Conservation (phyloP, 768 basidiomycete species). For the Suillus variegatus region DNA sequence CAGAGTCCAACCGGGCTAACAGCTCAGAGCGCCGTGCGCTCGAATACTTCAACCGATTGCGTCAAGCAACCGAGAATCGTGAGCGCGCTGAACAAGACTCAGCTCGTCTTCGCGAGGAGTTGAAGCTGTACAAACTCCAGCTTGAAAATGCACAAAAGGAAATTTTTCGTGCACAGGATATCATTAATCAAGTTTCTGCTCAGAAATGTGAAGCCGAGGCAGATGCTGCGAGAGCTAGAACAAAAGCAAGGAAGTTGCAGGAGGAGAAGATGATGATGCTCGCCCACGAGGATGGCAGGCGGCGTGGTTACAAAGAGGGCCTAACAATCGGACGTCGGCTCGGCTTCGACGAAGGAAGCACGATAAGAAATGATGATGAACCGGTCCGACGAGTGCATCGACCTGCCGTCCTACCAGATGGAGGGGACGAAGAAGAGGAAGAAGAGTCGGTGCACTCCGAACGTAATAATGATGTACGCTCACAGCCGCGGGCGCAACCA, state of each 20-base stretch:
- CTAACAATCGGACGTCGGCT: conserved; percentile 34
- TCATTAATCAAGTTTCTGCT: conserved; percentile 43
- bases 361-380: conserved; percentile 10
- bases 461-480: conserved; percentile 19
- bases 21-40: conserved; percentile 49
- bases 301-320: conserved; percentile 43
- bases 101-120: conserved; percentile 40
- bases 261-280: conserved; percentile 41
- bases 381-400: conserved; percentile 17
- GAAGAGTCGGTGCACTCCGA: conserved; percentile 18
- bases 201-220: conserved; percentile 48
- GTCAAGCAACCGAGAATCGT: conserved; percentile 41
- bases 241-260: conserved; percentile 44
- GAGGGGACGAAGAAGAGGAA: conserved; percentile 17
- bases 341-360: conserved; percentile 30
- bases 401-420: conserved; percentile 15
- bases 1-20: conserved; percentile 43
- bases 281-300: conserved; percentile 46
- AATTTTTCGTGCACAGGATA: conserved; percentile 42
- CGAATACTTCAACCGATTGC: conserved; percentile 45
- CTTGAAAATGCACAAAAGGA: conserved; percentile 47
- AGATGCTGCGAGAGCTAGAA: conserved; percentile 44
- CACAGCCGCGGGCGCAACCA: conserved; percentile 16
- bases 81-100: conserved; percentile 40
- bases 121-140: conserved; percentile 47